Evolutionary conservation across 2,329 filamentous ascomycete genomes (phyloP).

Genomic region (Fusarium fracticaudum): DNA sequence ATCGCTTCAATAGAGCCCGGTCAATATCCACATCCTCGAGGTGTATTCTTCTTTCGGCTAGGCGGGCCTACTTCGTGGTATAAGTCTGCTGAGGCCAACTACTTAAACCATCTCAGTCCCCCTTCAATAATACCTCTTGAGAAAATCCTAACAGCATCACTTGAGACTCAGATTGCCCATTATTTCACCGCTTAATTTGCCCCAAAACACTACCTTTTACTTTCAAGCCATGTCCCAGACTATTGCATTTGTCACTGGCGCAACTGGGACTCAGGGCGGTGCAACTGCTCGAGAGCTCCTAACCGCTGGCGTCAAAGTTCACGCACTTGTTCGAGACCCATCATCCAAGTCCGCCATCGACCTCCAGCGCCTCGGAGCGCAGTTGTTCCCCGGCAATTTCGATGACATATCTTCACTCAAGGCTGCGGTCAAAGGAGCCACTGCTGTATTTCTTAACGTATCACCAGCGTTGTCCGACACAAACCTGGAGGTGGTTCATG

Average conservation of each 20-base stretch:
- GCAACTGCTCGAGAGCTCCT: background rate
- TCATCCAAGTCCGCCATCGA: background rate
- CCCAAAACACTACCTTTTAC: background rate
- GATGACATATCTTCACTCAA: background rate
- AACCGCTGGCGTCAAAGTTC: background rate
- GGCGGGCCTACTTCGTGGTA: accelerated
- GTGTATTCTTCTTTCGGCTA: background rate
- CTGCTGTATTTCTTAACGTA: background rate
- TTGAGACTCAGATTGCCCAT: accelerated
- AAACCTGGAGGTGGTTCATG: background rate
- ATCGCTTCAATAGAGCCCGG: accelerated
- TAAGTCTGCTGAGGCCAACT: background rate
- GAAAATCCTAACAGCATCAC: accelerated
- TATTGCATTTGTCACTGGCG: background rate
- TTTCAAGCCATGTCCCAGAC: background rate
- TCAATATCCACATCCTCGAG: background rate
- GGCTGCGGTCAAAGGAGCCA: background rate
- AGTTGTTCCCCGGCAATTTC: background rate
- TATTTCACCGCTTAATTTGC: too few relatives aligned
- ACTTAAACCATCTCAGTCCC: background rate
- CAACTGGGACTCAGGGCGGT: background rate
- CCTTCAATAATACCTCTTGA: background rate
- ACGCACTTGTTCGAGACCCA: background rate
- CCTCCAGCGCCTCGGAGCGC: background rate
- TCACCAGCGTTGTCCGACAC: background rate